Evolutionary conservation across 352 stramenopile genomes (phyloP).

Genomic region (Plasmopara muralis): DNA sequence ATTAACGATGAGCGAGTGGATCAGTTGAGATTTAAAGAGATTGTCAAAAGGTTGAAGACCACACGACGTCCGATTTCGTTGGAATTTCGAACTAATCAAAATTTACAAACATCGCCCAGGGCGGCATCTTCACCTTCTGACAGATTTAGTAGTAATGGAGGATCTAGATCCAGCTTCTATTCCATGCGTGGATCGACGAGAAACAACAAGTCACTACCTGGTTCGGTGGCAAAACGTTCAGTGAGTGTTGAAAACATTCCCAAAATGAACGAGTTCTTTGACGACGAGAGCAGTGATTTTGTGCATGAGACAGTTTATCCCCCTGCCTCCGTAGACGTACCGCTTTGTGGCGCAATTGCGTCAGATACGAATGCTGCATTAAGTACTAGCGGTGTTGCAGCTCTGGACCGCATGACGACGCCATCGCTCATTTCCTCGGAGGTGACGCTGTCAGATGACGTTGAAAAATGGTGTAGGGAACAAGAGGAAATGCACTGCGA

Average conservation of each 20-base stretch:
- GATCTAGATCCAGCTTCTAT: constrained; percentile 12
- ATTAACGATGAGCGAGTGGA: constrained; percentile 72
- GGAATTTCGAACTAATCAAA: constrained; percentile 61
- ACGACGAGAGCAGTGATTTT: constrained; percentile 21
- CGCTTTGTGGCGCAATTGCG: background rate
- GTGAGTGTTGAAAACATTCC: constrained; percentile 10
- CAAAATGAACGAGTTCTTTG: constrained; percentile 3
- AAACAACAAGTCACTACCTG: constrained; percentile 3
- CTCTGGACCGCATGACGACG: too few relatives aligned
- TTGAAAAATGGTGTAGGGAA: constrained; percentile 71
- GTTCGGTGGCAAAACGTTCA: constrained; percentile 11
- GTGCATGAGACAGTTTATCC: constrained; percentile 20
- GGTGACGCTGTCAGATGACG: constrained; percentile 66
- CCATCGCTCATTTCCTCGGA: constrained; percentile 15
- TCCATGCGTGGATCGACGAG: constrained; percentile 10
- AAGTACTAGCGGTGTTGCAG: too few relatives aligned
- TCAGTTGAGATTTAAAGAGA: constrained; percentile 50
- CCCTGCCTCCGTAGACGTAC: constrained; percentile 12
- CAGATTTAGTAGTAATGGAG: constrained; percentile 10
- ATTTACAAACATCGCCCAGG: constrained; percentile 56
- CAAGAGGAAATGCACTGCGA: constrained; percentile 84
- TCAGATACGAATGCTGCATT: constrained; percentile 9
- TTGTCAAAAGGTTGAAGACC: constrained; percentile 72
- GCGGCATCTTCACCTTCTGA: constrained; percentile 9
- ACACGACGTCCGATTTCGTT: constrained; percentile 62